Percentiles rank a stretch among this genome's conserved stretches.
Evolutionary conservation across 345 rosid species (phyloP).

Genomic region (Rhodamnia argentea): DNA sequence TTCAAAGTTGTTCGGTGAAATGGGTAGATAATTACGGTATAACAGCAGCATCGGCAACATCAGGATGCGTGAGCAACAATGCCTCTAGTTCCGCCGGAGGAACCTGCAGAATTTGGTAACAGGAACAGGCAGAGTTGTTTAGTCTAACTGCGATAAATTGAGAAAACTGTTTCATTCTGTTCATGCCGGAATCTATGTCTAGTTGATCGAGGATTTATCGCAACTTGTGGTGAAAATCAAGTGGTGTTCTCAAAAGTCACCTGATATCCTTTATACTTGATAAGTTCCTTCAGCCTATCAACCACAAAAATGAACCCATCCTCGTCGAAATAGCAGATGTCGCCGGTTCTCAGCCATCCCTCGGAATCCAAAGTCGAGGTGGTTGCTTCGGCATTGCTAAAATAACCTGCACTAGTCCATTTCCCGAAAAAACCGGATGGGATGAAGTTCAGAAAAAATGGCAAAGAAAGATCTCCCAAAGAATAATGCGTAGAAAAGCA

Average conservation of each 20-base stretch:
- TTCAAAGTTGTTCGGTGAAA: neutral
- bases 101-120: slow-evolving; percentile 27
- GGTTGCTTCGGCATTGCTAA: slow-evolving; percentile 68
- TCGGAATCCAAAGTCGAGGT: slow-evolving; percentile 59
- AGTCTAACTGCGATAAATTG: neutral
- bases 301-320: slow-evolving; percentile 81
- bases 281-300: slow-evolving; percentile 86
- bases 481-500: neutral
- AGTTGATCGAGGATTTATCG: neutral
- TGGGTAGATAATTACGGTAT: slow-evolving; percentile 56
- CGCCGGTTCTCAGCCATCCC: slow-evolving; percentile 98
- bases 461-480: neutral
- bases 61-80: slow-evolving; percentile 60
- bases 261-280: slow-evolving; percentile 94
- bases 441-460: neutral
- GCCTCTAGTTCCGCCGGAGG: slow-evolving; percentile 94
- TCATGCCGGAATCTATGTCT: neutral
- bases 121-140: neutral
- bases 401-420: slow-evolving; percentile 43
- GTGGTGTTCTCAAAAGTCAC: slow-evolving; percentile 9
- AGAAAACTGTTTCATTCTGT: neutral
- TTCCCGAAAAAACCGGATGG: neutral
- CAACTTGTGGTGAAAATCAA: neutral
- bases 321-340: slow-evolving; percentile 73
- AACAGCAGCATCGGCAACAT: slow-evolving; percentile 67